Percentiles rank a stretch among this genome's conserved stretches.
Evolutionary conservation across 1,284 basidiomycete genomes (phyloP).

Genomic region (Heterobasidion annosum): DNA sequence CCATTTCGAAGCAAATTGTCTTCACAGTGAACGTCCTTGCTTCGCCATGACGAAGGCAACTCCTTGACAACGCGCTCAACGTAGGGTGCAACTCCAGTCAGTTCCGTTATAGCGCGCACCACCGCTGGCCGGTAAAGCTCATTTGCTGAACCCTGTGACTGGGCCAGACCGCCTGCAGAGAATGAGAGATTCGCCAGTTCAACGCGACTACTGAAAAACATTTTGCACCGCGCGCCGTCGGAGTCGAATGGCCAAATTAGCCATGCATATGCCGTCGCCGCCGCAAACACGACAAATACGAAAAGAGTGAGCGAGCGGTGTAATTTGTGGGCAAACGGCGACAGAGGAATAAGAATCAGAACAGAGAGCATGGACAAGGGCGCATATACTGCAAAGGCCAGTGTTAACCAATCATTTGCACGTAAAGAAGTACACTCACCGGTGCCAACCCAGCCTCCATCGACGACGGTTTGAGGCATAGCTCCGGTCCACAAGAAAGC

Average conservation of each 20-base stretch:
- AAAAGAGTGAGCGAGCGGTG: conserved; percentile 35
- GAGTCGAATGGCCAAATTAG: conserved; percentile 52
- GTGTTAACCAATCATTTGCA: neutral
- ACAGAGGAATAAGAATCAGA: conserved; percentile 47
- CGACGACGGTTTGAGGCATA: conserved; percentile 50
- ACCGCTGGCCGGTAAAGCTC: conserved; percentile 2
- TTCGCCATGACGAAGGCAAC: conserved; percentile 42
- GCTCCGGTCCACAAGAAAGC: conserved; percentile 38
- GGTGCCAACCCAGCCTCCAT: conserved; percentile 38
- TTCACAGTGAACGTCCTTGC: conserved; percentile 12
- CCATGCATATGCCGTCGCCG: conserved; percentile 35
- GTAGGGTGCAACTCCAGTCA: conserved; percentile 39
- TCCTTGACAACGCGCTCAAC: conserved; percentile 35
- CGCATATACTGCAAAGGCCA: conserved; percentile 38
- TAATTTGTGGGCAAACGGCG: conserved; percentile 52
- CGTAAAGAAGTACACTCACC: conserved; percentile 1
- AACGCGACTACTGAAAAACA: conserved; percentile 58
- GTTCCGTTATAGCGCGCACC: conserved; percentile 24
- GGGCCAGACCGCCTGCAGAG: conserved; percentile 3
- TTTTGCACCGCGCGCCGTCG: conserved; percentile 47
- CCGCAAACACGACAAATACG: conserved; percentile 32
- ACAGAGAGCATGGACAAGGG: conserved; percentile 34
- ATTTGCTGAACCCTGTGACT: neutral
- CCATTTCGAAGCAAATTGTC: conserved; percentile 8
- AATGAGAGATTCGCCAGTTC: conserved; percentile 24